A percentile compares a stretch with the other conserved stretches of the same genome.
Evolutionary conservation across 1,284 basidiomycete genomes (phyloP).

Genomic region (Sanghuangporus weigelae): DNA sequence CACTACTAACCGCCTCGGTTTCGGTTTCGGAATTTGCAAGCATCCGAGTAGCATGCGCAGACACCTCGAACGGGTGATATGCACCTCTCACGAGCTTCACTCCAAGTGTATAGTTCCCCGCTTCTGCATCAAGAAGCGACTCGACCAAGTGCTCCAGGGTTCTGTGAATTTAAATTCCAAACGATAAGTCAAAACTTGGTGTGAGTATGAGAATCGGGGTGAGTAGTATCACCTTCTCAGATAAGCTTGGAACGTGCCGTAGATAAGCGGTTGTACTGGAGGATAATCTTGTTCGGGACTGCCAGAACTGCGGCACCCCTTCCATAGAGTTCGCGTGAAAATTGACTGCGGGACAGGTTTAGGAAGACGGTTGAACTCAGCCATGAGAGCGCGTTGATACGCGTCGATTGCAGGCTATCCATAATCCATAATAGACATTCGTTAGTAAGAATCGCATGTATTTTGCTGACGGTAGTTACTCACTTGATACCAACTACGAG

Average conservation of each 20-base stretch:
- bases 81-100: slow-evolving; percentile 95
- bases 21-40: neutral
- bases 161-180: slow-evolving; percentile 31
- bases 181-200: neutral
- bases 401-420: slow-evolving; percentile 75
- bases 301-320: neutral
- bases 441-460: neutral
- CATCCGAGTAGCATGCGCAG: slow-evolving; percentile 33
- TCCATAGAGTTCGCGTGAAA: neutral
- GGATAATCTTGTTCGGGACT: slow-evolving; percentile 11
- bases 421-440: neutral
- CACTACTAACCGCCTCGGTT: neutral
- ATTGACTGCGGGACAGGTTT: neutral
- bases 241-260: slow-evolving; percentile 85
- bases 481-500: slow-evolving; percentile 60
- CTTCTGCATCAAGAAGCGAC: slow-evolving; percentile 63
- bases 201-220: neutral
- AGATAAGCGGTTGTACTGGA: slow-evolving; percentile 58
- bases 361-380: slow-evolving; percentile 65
- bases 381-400: slow-evolving; percentile 67
- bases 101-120: slow-evolving; percentile 77
- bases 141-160: slow-evolving; percentile 64
- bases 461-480: neutral
- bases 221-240: slow-evolving; percentile 50
- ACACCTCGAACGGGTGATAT: slow-evolving; percentile 79